Evolutionary conservation across 2,329 filamentous ascomycete genomes (phyloP), one percentile per base, ranked within the genome.

Genomic region (Talaromyces sp.): DNA sequence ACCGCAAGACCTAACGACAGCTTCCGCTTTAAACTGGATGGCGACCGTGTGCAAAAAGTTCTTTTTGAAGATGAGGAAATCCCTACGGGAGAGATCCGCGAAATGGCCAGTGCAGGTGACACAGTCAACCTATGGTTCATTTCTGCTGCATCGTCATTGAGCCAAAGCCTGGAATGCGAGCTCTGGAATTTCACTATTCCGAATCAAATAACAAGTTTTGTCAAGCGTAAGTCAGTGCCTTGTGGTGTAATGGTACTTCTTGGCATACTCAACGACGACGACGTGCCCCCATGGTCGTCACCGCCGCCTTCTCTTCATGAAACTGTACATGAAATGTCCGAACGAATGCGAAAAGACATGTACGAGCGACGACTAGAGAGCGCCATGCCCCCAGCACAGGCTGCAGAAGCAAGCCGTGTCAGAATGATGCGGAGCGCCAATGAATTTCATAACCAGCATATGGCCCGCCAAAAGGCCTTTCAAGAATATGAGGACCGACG

Each of bases 171-270:
- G 35, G 66, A 64, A 33, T 67, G 65, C 17, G 69, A 68, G 4
- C 59, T 72, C 1, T 73, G 71, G 70, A 69, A 68, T n/a, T 72
- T 71, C 49, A 67, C 70, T 2, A 63, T 70, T 43, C 72, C 72
- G 6, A 27, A 66, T 5, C 66, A 71, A 11, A 67, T 73, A 47
- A 43, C 67, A 62, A 59, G 66, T 9, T 71, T 70, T 56, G 65
- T 67, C 15, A 67, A 68, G n/a, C 70, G 69, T 49, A 70, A 73
- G 61, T 68, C 69, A 3, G 66, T 73, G 9, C 72, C 72, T 17
- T 73, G 72, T 63, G 72, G 72, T 37, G 63, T 73, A 22, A 70
- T 74, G 69, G 73, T 73, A 6, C 58, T 72, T 10, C 68, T 74
- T 3, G 71, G 67, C 13, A 65, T 74, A 17, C 67, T 74, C 37